Evolutionary conservation across 1,284 basidiomycete species (phyloP).

Genomic region (Malassezia japonica): DNA sequence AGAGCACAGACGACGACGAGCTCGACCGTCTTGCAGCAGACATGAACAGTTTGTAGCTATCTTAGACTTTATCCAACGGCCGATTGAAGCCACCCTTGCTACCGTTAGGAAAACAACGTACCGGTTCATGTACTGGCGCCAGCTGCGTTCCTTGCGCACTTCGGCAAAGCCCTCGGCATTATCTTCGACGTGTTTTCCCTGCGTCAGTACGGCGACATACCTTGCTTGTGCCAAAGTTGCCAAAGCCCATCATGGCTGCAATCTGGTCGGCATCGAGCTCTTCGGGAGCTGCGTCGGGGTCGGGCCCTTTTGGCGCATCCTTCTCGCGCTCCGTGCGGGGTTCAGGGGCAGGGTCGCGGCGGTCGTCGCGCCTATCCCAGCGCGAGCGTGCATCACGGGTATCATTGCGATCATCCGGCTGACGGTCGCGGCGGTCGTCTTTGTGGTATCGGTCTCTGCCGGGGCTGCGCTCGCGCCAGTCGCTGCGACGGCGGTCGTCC

Average conservation of each 20-base stretch:
- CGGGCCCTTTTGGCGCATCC: too few relatives aligned
- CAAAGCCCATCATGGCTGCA: constrained; percentile 18
- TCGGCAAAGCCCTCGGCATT: constrained; percentile 14
- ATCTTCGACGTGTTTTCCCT: constrained; percentile 15
- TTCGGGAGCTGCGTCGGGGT: not conserved
- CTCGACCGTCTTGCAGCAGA: not conserved
- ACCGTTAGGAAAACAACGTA: not conserved
- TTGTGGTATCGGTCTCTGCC: too few relatives aligned
- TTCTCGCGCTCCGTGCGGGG: too few relatives aligned
- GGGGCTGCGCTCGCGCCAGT: not conserved
- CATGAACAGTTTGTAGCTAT: not conserved
- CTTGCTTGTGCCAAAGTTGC: constrained; percentile 17
- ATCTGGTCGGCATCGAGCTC: constrained; percentile 15
- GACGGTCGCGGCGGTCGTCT: too few relatives aligned
- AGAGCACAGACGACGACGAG: not conserved
- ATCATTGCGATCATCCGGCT: too few relatives aligned
- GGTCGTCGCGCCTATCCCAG: too few relatives aligned
- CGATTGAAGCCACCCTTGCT: constrained; percentile 19
- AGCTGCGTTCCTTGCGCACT: constrained; percentile 16
- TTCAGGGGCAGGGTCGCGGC: too few relatives aligned
- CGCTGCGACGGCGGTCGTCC: not conserved
- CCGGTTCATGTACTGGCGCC: constrained; percentile 20
- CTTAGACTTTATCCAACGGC: constrained; percentile 15
- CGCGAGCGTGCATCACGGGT: too few relatives aligned
- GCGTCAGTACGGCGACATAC: not conserved